Conservation (phyloP, 2,329 filamentous ascomycete genomes). For the Lasiodiplodia sp. region DNA sequence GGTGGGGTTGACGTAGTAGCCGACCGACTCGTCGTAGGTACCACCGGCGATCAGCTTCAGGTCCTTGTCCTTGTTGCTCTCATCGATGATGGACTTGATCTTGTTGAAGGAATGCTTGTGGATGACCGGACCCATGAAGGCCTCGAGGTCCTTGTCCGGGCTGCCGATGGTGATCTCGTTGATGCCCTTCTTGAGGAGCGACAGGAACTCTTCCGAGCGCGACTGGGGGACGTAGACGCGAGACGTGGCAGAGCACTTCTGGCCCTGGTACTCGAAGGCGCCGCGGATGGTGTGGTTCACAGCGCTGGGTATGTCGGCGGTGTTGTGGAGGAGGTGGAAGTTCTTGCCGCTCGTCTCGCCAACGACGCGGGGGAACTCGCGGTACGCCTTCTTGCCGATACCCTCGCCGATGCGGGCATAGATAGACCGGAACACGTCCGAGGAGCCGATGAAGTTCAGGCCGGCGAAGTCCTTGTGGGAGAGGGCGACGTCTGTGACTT, state of each 20-base stretch:
- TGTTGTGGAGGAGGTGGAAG: conserved; percentile 82
- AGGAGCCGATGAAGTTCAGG: conserved; percentile 93
- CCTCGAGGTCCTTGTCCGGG: conserved; percentile 69
- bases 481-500: conserved; percentile 80
- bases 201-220: conserved; percentile 74
- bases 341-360: conserved; percentile 95
- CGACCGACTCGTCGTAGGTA: conserved; percentile 76
- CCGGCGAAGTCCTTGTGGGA: conserved; percentile 81
- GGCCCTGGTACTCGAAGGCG: conserved; percentile 89
- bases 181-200: conserved; percentile 71
- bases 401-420: conserved; percentile 88
- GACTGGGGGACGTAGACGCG: conserved; percentile 80
- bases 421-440: conserved; percentile 85
- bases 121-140: conserved; percentile 89
- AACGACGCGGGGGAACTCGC: conserved; percentile 85
- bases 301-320: conserved; percentile 79
- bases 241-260: conserved; percentile 89
- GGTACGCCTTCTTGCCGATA: conserved; percentile 81
- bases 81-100: conserved; percentile 77
- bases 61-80: conserved; percentile 74
- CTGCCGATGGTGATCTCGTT: conserved; percentile 74
- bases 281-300: conserved; percentile 83
- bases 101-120: conserved; percentile 83
- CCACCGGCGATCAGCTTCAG: conserved; percentile 78
- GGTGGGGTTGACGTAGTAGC: conserved; percentile 85